These are phyloP conservation scores for Sphaerobolus stellatus DNA, from an alignment of 1,284 basidiomycete species.

Conservation along the genomic window DNA sequence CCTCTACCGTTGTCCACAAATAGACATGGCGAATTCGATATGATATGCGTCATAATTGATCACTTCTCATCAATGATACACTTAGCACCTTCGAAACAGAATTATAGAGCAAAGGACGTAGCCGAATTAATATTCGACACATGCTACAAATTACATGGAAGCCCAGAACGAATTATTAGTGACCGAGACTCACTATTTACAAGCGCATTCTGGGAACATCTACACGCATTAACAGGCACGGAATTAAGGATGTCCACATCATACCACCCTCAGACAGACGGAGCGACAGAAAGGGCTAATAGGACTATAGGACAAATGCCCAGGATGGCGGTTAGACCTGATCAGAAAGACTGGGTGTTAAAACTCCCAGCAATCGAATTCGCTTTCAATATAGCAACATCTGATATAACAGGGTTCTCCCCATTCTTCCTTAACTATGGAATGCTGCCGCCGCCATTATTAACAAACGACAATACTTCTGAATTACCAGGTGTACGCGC, in stretches of 20 bases:
- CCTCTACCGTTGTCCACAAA: slow-evolving; percentile 35
- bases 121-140: slow-evolving; percentile 41
- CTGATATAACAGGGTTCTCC: slow-evolving; percentile 25
- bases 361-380: slow-evolving; percentile 39
- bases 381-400: slow-evolving; percentile 29
- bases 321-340: slow-evolving; percentile 27
- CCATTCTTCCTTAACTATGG: slow-evolving; percentile 34
- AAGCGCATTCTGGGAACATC: slow-evolving; percentile 39
- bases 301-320: slow-evolving; percentile 40
- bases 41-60: slow-evolving; percentile 38
- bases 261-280: slow-evolving; percentile 47
- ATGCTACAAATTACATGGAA: slow-evolving; percentile 40
- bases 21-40: slow-evolving; percentile 35
- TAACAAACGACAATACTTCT: slow-evolving; percentile 27
- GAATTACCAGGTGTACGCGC: slow-evolving; percentile 26
- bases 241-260: slow-evolving; percentile 41
- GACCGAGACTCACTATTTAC: slow-evolving; percentile 45
- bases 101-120: slow-evolving; percentile 34
- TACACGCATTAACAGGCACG: slow-evolving; percentile 34
- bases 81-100: slow-evolving; percentile 30
- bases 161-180: slow-evolving; percentile 39
- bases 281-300: slow-evolving; percentile 40
- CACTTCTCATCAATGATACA: slow-evolving; percentile 36
- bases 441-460: slow-evolving; percentile 23
- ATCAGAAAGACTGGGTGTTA: slow-evolving; percentile 40